phyloP scores from a whole-genome alignment of 2,329 filamentous ascomycete species.

The Zymoseptoria crescenta region DNA sequence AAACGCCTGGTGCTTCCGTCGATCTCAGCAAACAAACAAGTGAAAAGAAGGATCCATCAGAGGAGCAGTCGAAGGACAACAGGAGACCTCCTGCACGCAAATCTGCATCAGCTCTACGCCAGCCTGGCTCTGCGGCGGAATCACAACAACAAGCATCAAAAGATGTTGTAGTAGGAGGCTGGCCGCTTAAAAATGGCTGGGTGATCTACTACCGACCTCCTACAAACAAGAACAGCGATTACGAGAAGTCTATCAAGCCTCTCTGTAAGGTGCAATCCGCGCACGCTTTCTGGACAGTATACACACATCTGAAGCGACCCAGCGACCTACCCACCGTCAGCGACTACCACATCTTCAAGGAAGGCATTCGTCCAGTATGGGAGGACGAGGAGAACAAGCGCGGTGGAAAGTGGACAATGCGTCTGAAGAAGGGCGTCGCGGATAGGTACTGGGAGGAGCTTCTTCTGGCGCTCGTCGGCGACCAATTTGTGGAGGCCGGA shows the following conservation, averaged over 20 bases:
- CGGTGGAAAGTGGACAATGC: conserved; percentile 95
- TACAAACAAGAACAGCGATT: conserved; percentile 94
- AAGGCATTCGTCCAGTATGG: conserved; percentile 94
- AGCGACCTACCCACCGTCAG: conserved; percentile 84
- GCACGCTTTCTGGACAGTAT: conserved; percentile 88
- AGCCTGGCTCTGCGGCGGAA: conserved; percentile 9
- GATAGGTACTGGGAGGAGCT: conserved; percentile 97
- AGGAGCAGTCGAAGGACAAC: conserved; percentile 31
- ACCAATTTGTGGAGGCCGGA: conserved; percentile 85
- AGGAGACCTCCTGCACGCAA: conserved; percentile 21
- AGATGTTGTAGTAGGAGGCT: conserved; percentile 33
- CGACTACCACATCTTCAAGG: conserved; percentile 97
- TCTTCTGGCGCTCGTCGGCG: conserved; percentile 79
- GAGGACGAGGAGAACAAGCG: conserved; percentile 95
- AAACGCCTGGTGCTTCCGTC: conserved; percentile 64
- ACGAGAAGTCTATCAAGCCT: conserved; percentile 90
- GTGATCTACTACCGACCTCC: conserved; percentile 96
- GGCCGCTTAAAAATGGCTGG: conserved; percentile 75
- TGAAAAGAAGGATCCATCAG: conserved; percentile 56
- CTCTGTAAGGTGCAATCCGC: conserved; percentile 74
- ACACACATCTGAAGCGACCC: conserved; percentile 80
- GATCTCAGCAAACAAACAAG: conserved; percentile 57
- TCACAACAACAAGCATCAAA: conserved; percentile 10
- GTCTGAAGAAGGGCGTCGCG: conserved; percentile 92
- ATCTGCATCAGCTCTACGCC: conserved; percentile 17